phyloP scores from a whole-genome alignment of 2,329 filamentous ascomycete species.

The Myotisia sp. region DNA sequence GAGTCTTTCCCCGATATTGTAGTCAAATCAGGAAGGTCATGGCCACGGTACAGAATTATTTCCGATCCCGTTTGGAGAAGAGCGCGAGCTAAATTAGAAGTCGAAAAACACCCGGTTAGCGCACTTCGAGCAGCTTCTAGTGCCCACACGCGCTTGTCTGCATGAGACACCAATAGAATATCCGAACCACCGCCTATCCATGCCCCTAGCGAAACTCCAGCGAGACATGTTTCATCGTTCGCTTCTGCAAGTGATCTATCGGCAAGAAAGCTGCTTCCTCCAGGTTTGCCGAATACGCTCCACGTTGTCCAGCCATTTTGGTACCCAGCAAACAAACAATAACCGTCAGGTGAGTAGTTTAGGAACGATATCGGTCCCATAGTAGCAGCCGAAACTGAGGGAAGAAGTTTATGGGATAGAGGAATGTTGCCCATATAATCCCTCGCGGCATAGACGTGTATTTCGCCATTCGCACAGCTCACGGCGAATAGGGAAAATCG shows the following conservation, averaged over 20 bases:
- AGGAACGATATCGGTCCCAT: conserved; percentile 62
- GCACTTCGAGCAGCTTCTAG: conserved; percentile 89
- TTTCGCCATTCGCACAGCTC: conserved; percentile 62
- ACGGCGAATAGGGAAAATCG: conserved; percentile 87
- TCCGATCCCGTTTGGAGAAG: conserved; percentile 77
- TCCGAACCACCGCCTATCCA: conserved; percentile 86
- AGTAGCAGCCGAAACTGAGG: conserved; percentile 51
- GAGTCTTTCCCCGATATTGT: conserved; percentile 84
- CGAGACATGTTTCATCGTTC: conserved; percentile 74
- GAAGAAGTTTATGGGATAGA: conserved; percentile 60
- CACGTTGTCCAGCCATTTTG: conserved; percentile 87
- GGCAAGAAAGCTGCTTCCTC: conserved; percentile 66
- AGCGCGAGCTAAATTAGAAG: conserved; percentile 78
- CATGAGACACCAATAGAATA: conserved; percentile 56
- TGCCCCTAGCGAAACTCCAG: conserved; percentile 58
- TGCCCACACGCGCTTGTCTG: conserved; percentile 67
- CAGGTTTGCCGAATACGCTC: conserved; percentile 91
- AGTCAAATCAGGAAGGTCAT: conserved; percentile 78
- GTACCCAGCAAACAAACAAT: conserved; percentile 88
- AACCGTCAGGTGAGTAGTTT: conserved; percentile 85
- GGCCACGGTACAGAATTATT: conserved; percentile 84
- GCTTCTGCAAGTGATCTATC: conserved; percentile 49
- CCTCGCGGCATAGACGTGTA: conserved; percentile 80
- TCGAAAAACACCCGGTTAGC: conserved; percentile 80
- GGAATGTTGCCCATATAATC: conserved; percentile 92